These are phyloP conservation scores for Tuber indicum DNA, from an alignment of 495 filamentous ascomycete genomes.

Conservation along the genomic window DNA sequence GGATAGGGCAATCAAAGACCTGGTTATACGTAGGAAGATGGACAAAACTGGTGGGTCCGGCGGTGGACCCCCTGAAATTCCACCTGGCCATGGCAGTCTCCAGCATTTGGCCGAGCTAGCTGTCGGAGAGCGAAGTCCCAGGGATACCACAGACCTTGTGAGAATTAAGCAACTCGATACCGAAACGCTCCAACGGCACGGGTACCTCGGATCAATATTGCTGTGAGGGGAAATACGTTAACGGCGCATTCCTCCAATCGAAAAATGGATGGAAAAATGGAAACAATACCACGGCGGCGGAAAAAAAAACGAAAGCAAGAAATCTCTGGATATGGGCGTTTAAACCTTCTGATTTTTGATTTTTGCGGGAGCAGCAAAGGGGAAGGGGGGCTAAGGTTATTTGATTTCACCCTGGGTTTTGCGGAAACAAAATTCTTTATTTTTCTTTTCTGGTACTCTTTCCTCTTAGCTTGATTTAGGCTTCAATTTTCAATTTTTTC, in stretches of 20 bases:
- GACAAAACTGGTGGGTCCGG: conserved; percentile 24
- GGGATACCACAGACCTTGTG: conserved; percentile 17
- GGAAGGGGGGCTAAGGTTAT: conserved; percentile 18
- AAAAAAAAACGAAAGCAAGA: conserved; percentile 11
- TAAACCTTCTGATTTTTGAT: conserved; percentile 10
- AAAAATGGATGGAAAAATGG: background rate
- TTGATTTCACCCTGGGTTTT: conserved; percentile 16
- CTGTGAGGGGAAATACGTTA: conserved; percentile 21
- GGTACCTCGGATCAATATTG: conserved; percentile 40
- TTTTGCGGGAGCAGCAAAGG: conserved; percentile 15
- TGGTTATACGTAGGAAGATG: conserved; percentile 33
- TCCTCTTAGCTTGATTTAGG: background rate
- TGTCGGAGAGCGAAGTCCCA: conserved; percentile 38
- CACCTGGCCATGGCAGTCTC: conserved; percentile 34
- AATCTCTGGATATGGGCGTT: conserved; percentile 27
- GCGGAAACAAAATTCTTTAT: conserved; percentile 15
- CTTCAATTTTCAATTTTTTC: conserved; percentile 1
- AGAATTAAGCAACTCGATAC: conserved; percentile 27
- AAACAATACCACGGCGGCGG: background rate
- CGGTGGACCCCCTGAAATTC: conserved; percentile 19
- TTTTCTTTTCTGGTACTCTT: conserved; percentile 11
- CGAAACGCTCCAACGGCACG: conserved; percentile 32
- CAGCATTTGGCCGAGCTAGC: conserved; percentile 41
- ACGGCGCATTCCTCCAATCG: background rate
- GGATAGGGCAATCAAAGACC: conserved; percentile 37